A percentile compares a stretch with the other conserved stretches of the same genome.
Evolutionary conservation across 2,329 filamentous ascomycete species (phyloP).

Genomic region (Cladophialophora chaetospira): DNA sequence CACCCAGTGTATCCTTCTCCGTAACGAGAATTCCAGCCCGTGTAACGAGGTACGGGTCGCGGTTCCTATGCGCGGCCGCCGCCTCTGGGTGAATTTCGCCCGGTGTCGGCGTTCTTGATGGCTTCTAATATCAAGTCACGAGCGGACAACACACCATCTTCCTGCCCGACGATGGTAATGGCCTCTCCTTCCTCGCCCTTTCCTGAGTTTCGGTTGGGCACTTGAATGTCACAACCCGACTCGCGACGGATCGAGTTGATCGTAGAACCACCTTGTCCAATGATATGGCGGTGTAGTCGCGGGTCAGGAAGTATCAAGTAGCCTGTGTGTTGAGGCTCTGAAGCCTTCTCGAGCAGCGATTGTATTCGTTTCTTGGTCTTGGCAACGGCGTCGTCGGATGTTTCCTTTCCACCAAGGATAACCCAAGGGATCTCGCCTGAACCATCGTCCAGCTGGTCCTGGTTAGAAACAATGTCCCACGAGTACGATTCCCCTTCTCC

Average conservation of each 20-base stretch:
- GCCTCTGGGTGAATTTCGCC: slow-evolving; percentile 6
- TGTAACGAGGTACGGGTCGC: neutral
- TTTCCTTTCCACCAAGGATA: slow-evolving; percentile 62
- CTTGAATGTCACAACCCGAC: slow-evolving; percentile 90
- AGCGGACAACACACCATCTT: slow-evolving; percentile 80
- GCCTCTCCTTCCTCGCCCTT: slow-evolving; percentile 66
- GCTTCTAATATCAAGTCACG: slow-evolving; percentile 86
- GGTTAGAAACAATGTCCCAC: slow-evolving; percentile 69
- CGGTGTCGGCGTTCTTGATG: slow-evolving; percentile 61
- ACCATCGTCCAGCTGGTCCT: slow-evolving; percentile 30
- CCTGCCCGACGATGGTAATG: slow-evolving; percentile 82
- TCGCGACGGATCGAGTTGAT: slow-evolving; percentile 91
- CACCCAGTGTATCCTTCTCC: neutral
- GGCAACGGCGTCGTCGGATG: slow-evolving; percentile 70
- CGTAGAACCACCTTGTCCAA: slow-evolving; percentile 84
- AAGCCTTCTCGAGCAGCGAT: slow-evolving; percentile 66
- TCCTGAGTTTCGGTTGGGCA: slow-evolving; percentile 75
- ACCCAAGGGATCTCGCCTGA: slow-evolving; percentile 72
- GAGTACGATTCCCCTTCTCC: slow-evolving; percentile 68
- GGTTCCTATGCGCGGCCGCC: slow-evolving; percentile 5
- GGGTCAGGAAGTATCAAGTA: slow-evolving; percentile 91
- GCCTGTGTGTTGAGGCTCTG: slow-evolving; percentile 63
- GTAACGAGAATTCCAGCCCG: neutral
- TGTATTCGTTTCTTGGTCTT: slow-evolving; percentile 78
- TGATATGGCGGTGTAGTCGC: slow-evolving; percentile 83